Percentiles rank a stretch among this genome's conserved stretches.
phyloP scores from a whole-genome alignment of 441 rosid species.

The Manihot esculenta region DNA sequence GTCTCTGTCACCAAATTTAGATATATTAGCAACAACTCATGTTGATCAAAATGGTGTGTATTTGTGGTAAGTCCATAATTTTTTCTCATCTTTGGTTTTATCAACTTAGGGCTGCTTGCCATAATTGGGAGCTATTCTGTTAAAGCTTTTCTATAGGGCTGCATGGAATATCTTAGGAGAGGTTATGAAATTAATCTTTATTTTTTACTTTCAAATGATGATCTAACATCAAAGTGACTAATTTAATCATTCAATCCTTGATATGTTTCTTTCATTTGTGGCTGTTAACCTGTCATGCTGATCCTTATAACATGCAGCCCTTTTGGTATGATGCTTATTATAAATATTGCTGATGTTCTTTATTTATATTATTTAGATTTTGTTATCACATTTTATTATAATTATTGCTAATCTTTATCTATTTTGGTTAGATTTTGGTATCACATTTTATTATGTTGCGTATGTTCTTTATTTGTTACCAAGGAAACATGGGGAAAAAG shows the following conservation, averaged over 20 bases:
- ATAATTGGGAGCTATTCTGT: neutral
- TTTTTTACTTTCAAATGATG: neutral
- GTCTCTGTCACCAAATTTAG: slow-evolving; percentile 96
- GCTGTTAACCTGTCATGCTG: slow-evolving; percentile 3
- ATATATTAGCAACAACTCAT: slow-evolving; percentile 86
- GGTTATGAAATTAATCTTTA: neutral
- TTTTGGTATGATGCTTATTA: no score
- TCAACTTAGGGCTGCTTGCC: slow-evolving; percentile 3
- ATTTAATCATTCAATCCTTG: neutral
- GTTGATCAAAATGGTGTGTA: slow-evolving; percentile 93
- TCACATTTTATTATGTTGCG: neutral
- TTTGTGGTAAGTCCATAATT: slow-evolving; percentile 60
- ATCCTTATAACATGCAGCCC: neutral
- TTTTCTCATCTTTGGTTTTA: slow-evolving; percentile 11
- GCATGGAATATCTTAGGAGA: neutral
- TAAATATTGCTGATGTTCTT: neutral
- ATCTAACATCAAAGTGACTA: neutral
- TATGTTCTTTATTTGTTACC: neutral
- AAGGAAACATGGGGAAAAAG: neutral
- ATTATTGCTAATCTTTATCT: neutral
- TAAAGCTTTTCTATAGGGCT: neutral
- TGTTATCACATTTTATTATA: neutral
- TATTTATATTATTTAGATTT: neutral
- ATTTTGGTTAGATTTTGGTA: neutral
- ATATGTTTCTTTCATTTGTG: neutral